These are phyloP conservation scores for Suillus cothurnatus DNA, from an alignment of 768 basidiomycete genomes.

Conservation along the genomic window DNA sequence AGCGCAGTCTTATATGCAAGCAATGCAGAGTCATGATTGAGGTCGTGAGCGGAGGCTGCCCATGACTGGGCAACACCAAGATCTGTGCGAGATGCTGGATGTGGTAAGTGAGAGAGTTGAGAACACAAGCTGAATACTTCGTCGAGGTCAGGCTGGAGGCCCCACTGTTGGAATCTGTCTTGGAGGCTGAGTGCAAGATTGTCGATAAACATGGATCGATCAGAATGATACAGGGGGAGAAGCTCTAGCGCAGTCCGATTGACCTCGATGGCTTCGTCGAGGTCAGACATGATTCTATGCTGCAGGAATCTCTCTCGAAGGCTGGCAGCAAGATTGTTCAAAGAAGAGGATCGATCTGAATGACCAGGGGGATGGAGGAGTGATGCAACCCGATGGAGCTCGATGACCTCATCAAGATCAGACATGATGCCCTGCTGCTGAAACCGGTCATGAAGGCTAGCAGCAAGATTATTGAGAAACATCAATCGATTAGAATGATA, in stretches of 20 bases:
- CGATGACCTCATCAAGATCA: conserved; percentile 19
- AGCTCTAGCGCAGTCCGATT: no score
- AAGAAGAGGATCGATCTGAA: neutral
- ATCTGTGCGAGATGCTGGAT: neutral
- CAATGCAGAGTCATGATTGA: neutral
- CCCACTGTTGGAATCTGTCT: neutral
- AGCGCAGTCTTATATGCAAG: conserved; percentile 7
- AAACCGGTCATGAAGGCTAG: conserved; percentile 11
- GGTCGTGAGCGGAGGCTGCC: neutral
- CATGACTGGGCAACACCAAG: neutral
- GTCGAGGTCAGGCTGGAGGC: neutral
- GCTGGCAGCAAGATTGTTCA: neutral
- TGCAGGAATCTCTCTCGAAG: conserved; percentile 1
- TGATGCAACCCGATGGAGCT: neutral
- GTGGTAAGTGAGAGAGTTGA: neutral
- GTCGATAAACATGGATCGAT: no score
- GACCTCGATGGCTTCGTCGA: conserved; percentile 5
- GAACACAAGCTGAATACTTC: neutral
- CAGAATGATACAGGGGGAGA: no score
- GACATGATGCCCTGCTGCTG: neutral
- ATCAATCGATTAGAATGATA: neutral
- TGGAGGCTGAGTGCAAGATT: no score
- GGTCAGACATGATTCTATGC: neutral
- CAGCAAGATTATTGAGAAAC: conserved; percentile 18
- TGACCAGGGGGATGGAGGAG: neutral